phyloP scores from a whole-genome alignment of 352 stramenopile species.

The Pythium folliculosum region DNA sequence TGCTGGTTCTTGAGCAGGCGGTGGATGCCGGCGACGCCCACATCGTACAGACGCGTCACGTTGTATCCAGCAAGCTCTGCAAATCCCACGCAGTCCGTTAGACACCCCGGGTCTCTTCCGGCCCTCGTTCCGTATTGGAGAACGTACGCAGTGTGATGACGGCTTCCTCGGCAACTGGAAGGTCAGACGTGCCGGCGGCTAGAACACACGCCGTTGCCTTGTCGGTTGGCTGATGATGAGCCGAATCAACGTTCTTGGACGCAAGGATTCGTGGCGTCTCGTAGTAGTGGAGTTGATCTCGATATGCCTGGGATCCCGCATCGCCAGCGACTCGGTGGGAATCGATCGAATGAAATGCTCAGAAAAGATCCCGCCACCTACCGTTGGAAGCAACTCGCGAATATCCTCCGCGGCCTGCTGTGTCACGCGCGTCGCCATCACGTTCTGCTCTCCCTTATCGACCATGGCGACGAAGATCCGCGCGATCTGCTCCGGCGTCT shows the following conservation, averaged over 20 bases:
- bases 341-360: neutral
- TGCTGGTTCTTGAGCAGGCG: conserved; percentile 88
- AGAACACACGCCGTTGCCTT: conserved; percentile 65
- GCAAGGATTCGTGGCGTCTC: conserved; percentile 70
- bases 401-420: conserved; percentile 45
- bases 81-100: neutral
- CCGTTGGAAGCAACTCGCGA: conserved; percentile 34
- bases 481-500: conserved; percentile 89
- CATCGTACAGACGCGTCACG: conserved; percentile 89
- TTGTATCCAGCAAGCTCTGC: conserved; percentile 88
- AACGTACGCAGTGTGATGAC: conserved; percentile 86
- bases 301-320: neutral
- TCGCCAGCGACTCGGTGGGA: neutral
- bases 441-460: conserved; percentile 47
- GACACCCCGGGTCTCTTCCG: too few relatives aligned
- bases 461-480: conserved; percentile 91
- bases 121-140: neutral
- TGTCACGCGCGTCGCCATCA: conserved; percentile 87
- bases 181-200: conserved; percentile 95
- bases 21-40: conserved; percentile 94
- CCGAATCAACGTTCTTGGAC: conserved; percentile 34
- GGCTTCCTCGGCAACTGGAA: conserved; percentile 96
- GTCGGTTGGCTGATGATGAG: neutral
- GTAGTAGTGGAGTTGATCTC: conserved; percentile 49
- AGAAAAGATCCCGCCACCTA: conserved; percentile 20